Conservation (phyloP, 2,329 filamentous ascomycete species). For the Stemphylium lycopersici region DNA sequence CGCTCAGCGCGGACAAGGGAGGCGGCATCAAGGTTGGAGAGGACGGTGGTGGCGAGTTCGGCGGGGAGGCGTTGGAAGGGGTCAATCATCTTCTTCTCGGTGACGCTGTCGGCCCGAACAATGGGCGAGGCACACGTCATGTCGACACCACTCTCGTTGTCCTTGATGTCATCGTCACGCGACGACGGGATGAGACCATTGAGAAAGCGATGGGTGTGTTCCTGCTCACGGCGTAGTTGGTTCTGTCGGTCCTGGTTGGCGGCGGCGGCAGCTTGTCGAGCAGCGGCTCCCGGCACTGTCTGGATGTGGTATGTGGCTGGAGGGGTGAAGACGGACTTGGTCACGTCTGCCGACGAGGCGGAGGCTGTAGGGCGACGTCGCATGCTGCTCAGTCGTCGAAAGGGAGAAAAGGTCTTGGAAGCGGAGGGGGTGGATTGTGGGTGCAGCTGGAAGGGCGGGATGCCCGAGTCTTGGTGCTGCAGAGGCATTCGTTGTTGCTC, state of each 20-base stretch:
- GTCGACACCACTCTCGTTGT: slow-evolving; percentile 47
- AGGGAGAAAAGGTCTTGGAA: slow-evolving; percentile 31
- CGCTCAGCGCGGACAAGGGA: slow-evolving; percentile 62
- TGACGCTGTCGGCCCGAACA: slow-evolving; percentile 38
- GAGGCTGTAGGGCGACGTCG: slow-evolving; percentile 40
- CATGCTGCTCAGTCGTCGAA: slow-evolving; percentile 42
- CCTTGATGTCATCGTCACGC: slow-evolving; percentile 40
- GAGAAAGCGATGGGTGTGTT: slow-evolving; percentile 42
- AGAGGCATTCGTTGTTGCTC: slow-evolving; percentile 35
- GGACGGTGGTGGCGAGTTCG: slow-evolving; percentile 64
- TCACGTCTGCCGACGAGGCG: slow-evolving; percentile 31
- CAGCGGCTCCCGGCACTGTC: slow-evolving; percentile 35
- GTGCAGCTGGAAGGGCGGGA: slow-evolving; percentile 25
- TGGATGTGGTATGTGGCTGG: slow-evolving; percentile 24
- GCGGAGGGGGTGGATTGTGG: slow-evolving; percentile 11
- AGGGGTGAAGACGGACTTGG: slow-evolving; percentile 22
- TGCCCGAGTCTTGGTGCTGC: slow-evolving; percentile 44
- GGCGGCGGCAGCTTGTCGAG: slow-evolving; percentile 44
- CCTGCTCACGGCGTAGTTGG: slow-evolving; percentile 39
- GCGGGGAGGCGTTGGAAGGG: slow-evolving; percentile 62
- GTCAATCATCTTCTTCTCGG: slow-evolving; percentile 53
- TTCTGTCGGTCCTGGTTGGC: slow-evolving; percentile 42
- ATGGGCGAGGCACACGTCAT: slow-evolving; percentile 46
- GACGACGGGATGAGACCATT: slow-evolving; percentile 27
- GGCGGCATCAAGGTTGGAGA: slow-evolving; percentile 64